Evolutionary conservation across 2,329 filamentous ascomycete species (phyloP).

Genomic region (Thelonectria olida): DNA sequence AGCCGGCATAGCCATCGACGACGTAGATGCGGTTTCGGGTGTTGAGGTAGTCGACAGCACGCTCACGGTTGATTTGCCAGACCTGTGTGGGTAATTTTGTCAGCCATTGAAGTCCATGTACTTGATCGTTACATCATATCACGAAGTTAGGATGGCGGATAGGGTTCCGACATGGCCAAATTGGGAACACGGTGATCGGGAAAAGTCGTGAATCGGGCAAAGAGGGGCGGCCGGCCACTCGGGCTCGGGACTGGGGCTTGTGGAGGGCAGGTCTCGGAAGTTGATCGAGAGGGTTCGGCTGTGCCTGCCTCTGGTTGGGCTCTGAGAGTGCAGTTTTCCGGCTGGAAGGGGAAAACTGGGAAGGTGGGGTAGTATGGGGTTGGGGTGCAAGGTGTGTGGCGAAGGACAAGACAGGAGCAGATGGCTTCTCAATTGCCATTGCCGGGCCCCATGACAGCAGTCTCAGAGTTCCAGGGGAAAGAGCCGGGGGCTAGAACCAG

Average conservation of each 20-base stretch:
- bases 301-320: constrained; percentile 8
- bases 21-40: constrained; percentile 99
- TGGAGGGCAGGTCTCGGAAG: constrained; percentile 30
- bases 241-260: constrained; percentile 26
- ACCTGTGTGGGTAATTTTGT: constrained; percentile 68
- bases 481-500: constrained; percentile 29
- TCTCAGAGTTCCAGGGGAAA: constrained; percentile 32
- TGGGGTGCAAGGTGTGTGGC: constrained; percentile 7
- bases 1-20: constrained; percentile 95
- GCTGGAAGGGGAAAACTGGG: constrained; percentile 12
- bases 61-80: constrained; percentile 99
- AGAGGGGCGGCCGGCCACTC: constrained; percentile 35
- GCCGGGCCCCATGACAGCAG: constrained; percentile 38
- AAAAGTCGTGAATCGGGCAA: constrained; percentile 34
- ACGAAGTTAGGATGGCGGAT: constrained; percentile 1
- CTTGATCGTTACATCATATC: constrained; percentile 7
- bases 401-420: background rate
- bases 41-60: constrained; percentile 98
- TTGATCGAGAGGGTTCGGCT: constrained; percentile 25
- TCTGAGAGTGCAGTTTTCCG: constrained; percentile 11
- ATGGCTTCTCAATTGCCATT: constrained; percentile 31
- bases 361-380: constrained; percentile 17
- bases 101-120: constrained; percentile 21
- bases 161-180: constrained; percentile 23
- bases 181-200: constrained; percentile 30